These are phyloP conservation scores for Xylaria sp. DNA, from an alignment of 2,329 filamentous ascomycete genomes.

Conservation along the genomic window DNA sequence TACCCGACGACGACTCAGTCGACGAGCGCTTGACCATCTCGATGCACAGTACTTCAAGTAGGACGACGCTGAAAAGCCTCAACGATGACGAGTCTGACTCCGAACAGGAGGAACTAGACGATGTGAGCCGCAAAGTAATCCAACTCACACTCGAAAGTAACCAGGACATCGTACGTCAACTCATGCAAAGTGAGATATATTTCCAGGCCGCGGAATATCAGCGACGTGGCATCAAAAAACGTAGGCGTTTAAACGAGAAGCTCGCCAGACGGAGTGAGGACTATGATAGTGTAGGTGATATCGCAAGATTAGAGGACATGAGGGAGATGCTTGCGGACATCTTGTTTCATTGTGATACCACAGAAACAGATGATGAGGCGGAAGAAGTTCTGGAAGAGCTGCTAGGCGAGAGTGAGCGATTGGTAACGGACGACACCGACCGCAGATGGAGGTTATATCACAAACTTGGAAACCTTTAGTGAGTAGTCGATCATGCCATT, in stretches of 20 bases:
- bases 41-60: conserved; percentile 20
- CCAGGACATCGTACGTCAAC: conserved; percentile 39
- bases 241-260: conserved; percentile 34
- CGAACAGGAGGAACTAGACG: conserved; percentile 39
- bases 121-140: conserved; percentile 39
- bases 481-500: not conserved
- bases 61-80: conserved; percentile 28
- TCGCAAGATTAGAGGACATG: conserved; percentile 38
- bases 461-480: conserved; percentile 45
- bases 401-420: conserved; percentile 35
- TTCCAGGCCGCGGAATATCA: conserved; percentile 42
- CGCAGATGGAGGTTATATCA: conserved; percentile 43
- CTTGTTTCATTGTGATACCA: conserved; percentile 38
- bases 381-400: conserved; percentile 38
- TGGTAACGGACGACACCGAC: conserved; percentile 33
- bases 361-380: conserved; percentile 38
- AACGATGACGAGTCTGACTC: conserved; percentile 41
- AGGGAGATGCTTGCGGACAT: conserved; percentile 45
- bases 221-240: conserved; percentile 40
- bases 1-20: conserved; percentile 17
- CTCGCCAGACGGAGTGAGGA: conserved; percentile 16
- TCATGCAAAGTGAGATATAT: conserved; percentile 41
- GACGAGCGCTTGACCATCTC: conserved; percentile 19
- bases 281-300: conserved; percentile 5
- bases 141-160: conserved; percentile 40